These are phyloP conservation scores for Globisporangium radiosum DNA, from an alignment of 352 stramenopile species.

Conservation along the genomic window DNA sequence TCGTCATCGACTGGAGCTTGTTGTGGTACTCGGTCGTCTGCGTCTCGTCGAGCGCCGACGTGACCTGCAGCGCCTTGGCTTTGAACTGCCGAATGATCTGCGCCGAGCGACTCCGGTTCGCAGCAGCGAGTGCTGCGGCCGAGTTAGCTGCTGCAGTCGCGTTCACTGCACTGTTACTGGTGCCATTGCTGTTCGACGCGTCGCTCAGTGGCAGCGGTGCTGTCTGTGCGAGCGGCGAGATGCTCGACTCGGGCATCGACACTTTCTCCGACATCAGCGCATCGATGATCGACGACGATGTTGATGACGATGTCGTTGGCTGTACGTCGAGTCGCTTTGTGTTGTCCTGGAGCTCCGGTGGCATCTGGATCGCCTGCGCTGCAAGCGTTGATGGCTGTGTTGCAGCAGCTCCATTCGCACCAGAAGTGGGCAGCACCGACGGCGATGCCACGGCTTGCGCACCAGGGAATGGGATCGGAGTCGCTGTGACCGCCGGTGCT, in stretches of 20 bases:
- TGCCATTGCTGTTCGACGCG: neutral
- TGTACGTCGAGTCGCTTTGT: slow-evolving; percentile 27
- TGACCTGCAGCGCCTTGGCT: slow-evolving; percentile 67
- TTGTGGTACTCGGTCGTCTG: slow-evolving; percentile 81
- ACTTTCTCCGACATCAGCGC: slow-evolving; percentile 38
- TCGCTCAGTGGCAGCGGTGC: slow-evolving; percentile 5
- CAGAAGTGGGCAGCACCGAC: slow-evolving; percentile 1
- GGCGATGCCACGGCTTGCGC: slow-evolving; percentile 27
- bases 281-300: slow-evolving; percentile 32
- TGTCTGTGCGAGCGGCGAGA: slow-evolving; percentile 17
- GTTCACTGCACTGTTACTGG: slow-evolving; percentile 4
- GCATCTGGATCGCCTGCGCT: slow-evolving; percentile 74
- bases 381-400: slow-evolving; percentile 9
- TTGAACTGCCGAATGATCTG: slow-evolving; percentile 84
- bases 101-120: slow-evolving; percentile 60
- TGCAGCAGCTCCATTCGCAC: neutral
- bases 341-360: slow-evolving; percentile 53
- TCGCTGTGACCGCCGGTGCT: slow-evolving; percentile 7
- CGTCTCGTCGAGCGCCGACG: slow-evolving; percentile 70
- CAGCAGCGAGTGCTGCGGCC: slow-evolving; percentile 18
- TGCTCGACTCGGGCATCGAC: slow-evolving; percentile 27
- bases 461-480: slow-evolving; percentile 56
- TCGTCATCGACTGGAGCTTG: slow-evolving; percentile 78
- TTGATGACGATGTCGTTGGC: slow-evolving; percentile 11
- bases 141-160: slow-evolving; percentile 6